Base-by-base conservation (phyloP, 163 green algal genomes). In the Coccomyxa subellipsoidea region DNA sequence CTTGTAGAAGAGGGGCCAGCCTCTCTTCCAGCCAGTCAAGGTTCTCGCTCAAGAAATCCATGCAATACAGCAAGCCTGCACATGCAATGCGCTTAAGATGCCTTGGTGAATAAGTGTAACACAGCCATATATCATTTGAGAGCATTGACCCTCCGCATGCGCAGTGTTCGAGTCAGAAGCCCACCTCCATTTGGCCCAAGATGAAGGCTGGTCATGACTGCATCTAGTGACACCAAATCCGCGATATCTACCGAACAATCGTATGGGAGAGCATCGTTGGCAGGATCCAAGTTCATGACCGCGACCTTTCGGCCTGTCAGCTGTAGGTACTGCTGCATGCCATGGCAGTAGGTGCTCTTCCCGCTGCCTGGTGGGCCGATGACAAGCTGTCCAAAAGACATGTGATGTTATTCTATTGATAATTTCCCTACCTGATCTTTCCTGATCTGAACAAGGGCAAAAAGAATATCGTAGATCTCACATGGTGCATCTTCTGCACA, bases 251-350 rank as follows among this genome's bases (percentile, higher is more conserved):
- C 90, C 9, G 88, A 90, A 12, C 91, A 91, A 32, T 91, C 89
- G 86, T 98, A 98, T 7, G 90, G 88, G 76, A 94, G 84, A 27
- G 83, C 75, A 76, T 99, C 97, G 80, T 98, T 98, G 27, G 96
- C 97, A 59, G 97, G 97, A 85, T 99, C 97, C 34, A 99, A 82
- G 87, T 99, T 99, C 25, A 99, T 84, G 5, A 98, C 84, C 0
- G 90, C 93, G 0, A 91, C 82, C 59, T 92, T 93, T 29, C 91
- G 88, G n/a, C 91, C 87, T 23, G 80, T 47, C 27, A 86, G 54
- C 32, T 47, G 71, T 25, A 96, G 79, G 76, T 92, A 96, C 79
- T 95, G 93, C 81, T 94, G 86, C 91, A 99, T 91, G 69, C 94
- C 97, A 85, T 94, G 76, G 82, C 80, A 87, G 85, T 96, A 98